Conservation (phyloP, 2,329 filamentous ascomycete genomes). For the Coleophoma eucalyptorum region DNA sequence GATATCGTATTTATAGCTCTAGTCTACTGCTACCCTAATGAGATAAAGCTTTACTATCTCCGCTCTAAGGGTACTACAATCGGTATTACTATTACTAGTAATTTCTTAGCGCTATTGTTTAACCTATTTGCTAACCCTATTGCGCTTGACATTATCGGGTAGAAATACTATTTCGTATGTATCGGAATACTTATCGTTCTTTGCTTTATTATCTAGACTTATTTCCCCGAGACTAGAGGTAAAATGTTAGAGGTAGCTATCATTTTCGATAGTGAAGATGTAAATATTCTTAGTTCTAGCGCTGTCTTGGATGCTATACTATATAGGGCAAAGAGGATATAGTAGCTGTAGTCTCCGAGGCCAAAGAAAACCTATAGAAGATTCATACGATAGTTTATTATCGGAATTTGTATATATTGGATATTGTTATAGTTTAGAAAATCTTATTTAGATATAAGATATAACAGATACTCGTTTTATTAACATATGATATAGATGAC, state of each 20-base stretch:
- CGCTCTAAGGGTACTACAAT: slow-evolving; percentile 33
- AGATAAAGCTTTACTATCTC: slow-evolving; percentile 34
- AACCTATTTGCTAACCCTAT: slow-evolving; percentile 44
- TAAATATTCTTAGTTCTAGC: background rate
- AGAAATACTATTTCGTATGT: slow-evolving; percentile 25
- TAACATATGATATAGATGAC: too few species aligned
- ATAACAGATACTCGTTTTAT: too few species aligned
- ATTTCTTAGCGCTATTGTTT: slow-evolving; percentile 26
- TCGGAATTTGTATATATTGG: too few species aligned
- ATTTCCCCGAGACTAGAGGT: slow-evolving; percentile 12
- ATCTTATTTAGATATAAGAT: too few species aligned
- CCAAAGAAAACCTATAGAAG: too few species aligned
- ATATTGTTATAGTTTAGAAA: too few species aligned
- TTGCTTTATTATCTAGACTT: slow-evolving; percentile 6
- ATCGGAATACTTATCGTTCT: slow-evolving; percentile 7
- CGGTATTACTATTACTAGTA: slow-evolving; percentile 17
- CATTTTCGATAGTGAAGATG: slow-evolving; percentile 14
- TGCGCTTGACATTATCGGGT: slow-evolving; percentile 32
- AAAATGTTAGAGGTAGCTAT: slow-evolving; percentile 10
- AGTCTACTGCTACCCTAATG: slow-evolving; percentile 21
- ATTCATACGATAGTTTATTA: too few species aligned
- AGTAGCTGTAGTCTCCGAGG: too few species aligned
- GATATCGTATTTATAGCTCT: slow-evolving; percentile 27
- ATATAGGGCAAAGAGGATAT: too few species aligned
- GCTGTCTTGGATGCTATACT: background rate